phyloP scores from a whole-genome alignment of 2,329 filamentous ascomycete species.

The Epichloe sibirici region DNA sequence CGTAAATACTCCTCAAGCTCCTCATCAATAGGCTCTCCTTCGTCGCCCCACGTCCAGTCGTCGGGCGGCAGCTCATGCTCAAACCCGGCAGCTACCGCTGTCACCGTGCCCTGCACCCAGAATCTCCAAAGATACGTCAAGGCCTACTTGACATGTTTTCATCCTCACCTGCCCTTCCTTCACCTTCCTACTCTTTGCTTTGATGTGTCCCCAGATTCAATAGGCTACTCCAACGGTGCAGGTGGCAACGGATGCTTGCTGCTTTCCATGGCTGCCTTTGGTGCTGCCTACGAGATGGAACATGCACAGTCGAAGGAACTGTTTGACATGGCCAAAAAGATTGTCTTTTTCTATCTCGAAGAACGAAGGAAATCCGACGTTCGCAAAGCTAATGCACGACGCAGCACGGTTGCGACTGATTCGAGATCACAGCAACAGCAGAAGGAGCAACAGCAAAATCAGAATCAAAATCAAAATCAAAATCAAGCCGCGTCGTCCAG shows the following conservation, averaged over 20 bases:
- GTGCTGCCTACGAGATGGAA: slow-evolving; percentile 79
- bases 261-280: slow-evolving; percentile 68
- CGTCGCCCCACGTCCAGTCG: slow-evolving; percentile 37
- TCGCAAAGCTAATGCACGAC: slow-evolving; percentile 46
- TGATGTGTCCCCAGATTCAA: slow-evolving; percentile 59
- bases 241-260: slow-evolving; percentile 79
- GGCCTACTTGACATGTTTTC: slow-evolving; percentile 84
- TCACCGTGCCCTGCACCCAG: slow-evolving; percentile 61
- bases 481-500: slow-evolving; percentile 44
- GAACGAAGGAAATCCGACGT: slow-evolving; percentile 81
- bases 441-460: slow-evolving; percentile 20
- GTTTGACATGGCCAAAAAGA: slow-evolving; percentile 88
- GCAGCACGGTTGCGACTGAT: slow-evolving; percentile 36
- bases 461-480: slow-evolving; percentile 21
- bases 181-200: slow-evolving; percentile 88
- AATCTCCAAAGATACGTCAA: slow-evolving; percentile 85
- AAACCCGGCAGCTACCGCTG: slow-evolving; percentile 29
- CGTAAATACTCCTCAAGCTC: slow-evolving; percentile 51
- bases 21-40: slow-evolving; percentile 40
- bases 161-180: slow-evolving; percentile 88
- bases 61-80: slow-evolving; percentile 35
- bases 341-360: slow-evolving; percentile 88
- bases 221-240: slow-evolving; percentile 45
- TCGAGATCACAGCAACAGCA: slow-evolving; percentile 39
- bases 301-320: slow-evolving; percentile 67